Base-by-base conservation (phyloP, 257 asterid genomes). In the Solanum chmielewskii region DNA sequence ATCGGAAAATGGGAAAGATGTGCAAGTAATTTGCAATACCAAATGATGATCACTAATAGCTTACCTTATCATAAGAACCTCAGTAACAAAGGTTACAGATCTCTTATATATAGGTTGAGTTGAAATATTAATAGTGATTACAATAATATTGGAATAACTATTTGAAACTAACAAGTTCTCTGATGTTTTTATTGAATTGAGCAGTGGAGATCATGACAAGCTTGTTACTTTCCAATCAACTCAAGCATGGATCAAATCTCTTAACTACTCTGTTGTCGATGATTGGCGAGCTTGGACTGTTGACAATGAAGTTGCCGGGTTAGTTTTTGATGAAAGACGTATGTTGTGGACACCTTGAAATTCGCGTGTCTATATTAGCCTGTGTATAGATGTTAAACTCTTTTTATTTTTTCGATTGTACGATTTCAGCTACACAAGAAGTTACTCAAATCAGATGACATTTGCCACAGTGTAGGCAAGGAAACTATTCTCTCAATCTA, bases 141-240 rank as follows among this genome's bases (percentile, higher is more conserved):
- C 60, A 49, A 33, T 31, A 52, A 23, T 29, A 56, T 49, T 2
- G 60, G 60, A 49, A 49, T 49, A 49, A 49, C 60, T 49, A 49
- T 49, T 9, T 49, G 60, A 49, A 49, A 16, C 21, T 49, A 49
- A 16, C 60, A 49, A 15, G 0, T 49, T 49, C 23, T 2, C 23
- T 83, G 6, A 6, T 7, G n/a, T 20, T 60, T 60, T 60, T 21
- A 1, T 59, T 56, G 7, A 29, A 15, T 49, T 86, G 31, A 45
- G 21, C 88, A 89, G 93, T 52, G 94, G 94, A 29, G 94, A 92
- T 87, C 94, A 92, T 56, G 92, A 92, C 74, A 73, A 88, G 69
- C 1, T 35, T 9, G 85, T 91, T 25, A 87, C 92, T 2, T 88
- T 45, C 84, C 39, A 33, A 23, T 90, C 94, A 62, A 92, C 94